Conservation (phyloP, 192 early-diverging fungal species). For the Coemansia sp. region DNA sequence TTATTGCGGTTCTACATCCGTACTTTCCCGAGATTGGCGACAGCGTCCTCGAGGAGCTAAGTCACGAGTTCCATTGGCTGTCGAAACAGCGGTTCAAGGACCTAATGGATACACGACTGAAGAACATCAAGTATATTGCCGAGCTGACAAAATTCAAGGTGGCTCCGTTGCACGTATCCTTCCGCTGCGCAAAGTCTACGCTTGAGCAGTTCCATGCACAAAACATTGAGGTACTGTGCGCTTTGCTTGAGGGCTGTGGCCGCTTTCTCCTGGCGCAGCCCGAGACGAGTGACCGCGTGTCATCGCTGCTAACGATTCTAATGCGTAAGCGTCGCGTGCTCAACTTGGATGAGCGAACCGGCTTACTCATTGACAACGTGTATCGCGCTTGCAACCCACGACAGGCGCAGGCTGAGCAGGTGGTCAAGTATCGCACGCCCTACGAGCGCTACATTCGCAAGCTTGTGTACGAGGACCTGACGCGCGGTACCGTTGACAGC, state of each 20-base stretch:
- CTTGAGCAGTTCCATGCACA: constrained; percentile 83
- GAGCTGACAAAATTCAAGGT: constrained; percentile 95
- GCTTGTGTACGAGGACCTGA: constrained; percentile 82
- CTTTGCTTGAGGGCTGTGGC: constrained; percentile 84
- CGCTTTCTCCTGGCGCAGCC: constrained; percentile 79
- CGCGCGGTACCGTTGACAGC: constrained; percentile 67
- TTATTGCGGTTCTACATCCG: constrained; percentile 83
- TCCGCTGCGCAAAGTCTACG: constrained; percentile 81
- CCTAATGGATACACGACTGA: constrained; percentile 39
- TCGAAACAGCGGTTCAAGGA: constrained; percentile 64
- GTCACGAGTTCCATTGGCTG: constrained; percentile 62
- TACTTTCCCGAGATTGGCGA: constrained; percentile 88
- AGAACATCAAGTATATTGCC: constrained; percentile 82
- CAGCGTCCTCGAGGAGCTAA: constrained; percentile 62
- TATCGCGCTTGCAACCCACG: constrained; percentile 88
- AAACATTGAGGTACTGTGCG: constrained; percentile 83
- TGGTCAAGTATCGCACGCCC: constrained; percentile 72
- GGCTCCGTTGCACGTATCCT: constrained; percentile 75
- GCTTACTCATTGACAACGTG: constrained; percentile 92
- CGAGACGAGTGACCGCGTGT: constrained; percentile 70
- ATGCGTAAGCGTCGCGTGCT: constrained; percentile 84
- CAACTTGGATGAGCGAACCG: constrained; percentile 81
- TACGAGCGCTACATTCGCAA: constrained; percentile 89
- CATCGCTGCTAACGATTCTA: constrained; percentile 78
- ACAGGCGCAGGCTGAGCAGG: constrained; percentile 57